These are phyloP conservation scores for Aspergillus sp. DNA, from an alignment of 2,329 filamentous ascomycete species.

Conservation along the genomic window DNA sequence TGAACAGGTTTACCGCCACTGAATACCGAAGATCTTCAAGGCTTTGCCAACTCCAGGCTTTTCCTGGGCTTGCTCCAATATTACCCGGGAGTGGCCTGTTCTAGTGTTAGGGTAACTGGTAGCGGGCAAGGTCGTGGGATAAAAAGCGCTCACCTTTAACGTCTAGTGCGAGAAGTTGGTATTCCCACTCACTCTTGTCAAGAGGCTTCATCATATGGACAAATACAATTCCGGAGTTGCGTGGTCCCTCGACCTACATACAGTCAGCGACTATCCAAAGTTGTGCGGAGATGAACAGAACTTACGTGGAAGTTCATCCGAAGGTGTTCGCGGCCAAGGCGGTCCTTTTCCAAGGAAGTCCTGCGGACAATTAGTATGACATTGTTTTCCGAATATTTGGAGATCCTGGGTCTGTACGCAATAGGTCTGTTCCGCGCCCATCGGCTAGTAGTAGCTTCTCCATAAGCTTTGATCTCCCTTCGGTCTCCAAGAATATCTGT, in stretches of 20 bases:
- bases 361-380: constrained; percentile 35
- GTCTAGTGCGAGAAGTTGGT: constrained; percentile 77
- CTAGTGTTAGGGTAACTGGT: constrained; percentile 4
- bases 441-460: constrained; percentile 75
- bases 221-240: constrained; percentile 68
- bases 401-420: constrained; percentile 35
- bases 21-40: constrained; percentile 51
- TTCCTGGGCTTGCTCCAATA: constrained; percentile 45
- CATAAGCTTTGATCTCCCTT: constrained; percentile 74
- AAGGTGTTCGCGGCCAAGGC: constrained; percentile 73
- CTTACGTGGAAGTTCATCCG: constrained; percentile 79
- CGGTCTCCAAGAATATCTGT: constrained; percentile 70
- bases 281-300: not conserved
- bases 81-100: constrained; percentile 43
- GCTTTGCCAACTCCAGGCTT: constrained; percentile 38
- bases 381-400: not conserved
- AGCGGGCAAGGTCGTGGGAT: not conserved
- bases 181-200: constrained; percentile 67
- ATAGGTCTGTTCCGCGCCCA: constrained; percentile 68
- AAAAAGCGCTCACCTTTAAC: constrained; percentile 56
- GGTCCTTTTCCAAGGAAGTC: constrained; percentile 66
- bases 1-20: constrained; percentile 34
- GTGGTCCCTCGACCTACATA: constrained; percentile 69
- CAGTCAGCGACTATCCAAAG: constrained; percentile 18
- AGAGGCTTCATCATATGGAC: constrained; percentile 72